Base-by-base conservation (phyloP, 2,329 filamentous ascomycete species). In the Magnaporthiopsis poae region DNA sequence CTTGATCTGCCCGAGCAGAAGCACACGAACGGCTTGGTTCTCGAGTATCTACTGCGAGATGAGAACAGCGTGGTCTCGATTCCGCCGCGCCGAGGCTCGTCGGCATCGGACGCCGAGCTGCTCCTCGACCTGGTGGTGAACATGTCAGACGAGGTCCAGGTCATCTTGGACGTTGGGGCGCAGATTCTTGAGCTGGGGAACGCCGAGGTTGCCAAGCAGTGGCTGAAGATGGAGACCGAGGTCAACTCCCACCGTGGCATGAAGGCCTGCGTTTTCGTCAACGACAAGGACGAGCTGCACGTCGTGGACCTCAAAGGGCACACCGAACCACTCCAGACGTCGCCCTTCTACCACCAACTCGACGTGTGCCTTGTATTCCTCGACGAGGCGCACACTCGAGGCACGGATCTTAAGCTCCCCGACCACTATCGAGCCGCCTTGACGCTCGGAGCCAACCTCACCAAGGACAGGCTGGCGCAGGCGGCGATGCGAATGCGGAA, bases 131-230 rank as follows among this genome's bases (percentile, higher is more conserved):
- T 79, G 4, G 76, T 89, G 0, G 72, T 76, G 0, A 62, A 62
- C 0, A 73, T 84, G 61, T 61, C 77, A 0, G 75, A 77, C 0
- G 72, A 75, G 0, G 77, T 84, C 0, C 80, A 81, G 0, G 88
- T 92, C 0, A 82, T 92, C 0, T 78, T 92, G 0, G 89, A 92
- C 69, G 88, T 90, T 0, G 89, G 90, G 0, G 89, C 90, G 0
- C 85, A 88, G 63, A 83, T 92, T 5, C 73, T 92, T 0, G 88
- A 92, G 36, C 74, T 88, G 0, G 79, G 76, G 21, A 91, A 91
- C 68, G 2, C 75, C 0, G 75, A 81, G 2, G 78, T 90, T 3
- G 84, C 86, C 0, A 69, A 70, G 9, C 66, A 70, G 1, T 90
- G 87, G 87, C 71, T 91, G 0, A n/a, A 66, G 0, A 72, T 69